Conservation (phyloP, 2,329 filamentous ascomycete species). For the Podosphaera aphanis region DNA sequence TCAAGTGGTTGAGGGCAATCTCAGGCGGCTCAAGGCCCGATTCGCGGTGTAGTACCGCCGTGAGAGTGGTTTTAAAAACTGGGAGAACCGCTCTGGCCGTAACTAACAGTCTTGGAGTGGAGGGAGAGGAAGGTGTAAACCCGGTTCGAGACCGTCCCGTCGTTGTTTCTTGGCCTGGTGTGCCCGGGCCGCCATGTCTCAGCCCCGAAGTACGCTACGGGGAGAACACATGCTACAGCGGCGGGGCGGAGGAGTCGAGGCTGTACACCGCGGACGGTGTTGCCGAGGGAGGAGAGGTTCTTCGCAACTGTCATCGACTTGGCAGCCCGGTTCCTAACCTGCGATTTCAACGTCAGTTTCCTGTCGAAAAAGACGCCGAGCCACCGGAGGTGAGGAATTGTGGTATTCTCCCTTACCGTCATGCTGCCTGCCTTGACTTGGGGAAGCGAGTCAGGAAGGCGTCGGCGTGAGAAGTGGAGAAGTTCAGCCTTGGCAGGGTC, state of each 20-base stretch:
- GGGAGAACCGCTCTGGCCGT: background rate
- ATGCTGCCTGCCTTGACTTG: no score
- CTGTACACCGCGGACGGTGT: background rate
- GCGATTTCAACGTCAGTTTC: background rate
- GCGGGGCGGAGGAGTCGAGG: background rate
- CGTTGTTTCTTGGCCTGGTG: background rate
- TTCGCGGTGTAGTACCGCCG: background rate
- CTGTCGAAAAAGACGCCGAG: background rate
- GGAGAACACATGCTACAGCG: background rate
- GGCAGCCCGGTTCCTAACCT: background rate
- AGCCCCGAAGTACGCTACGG: background rate
- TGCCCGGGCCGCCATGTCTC: background rate
- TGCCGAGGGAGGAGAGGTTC: background rate
- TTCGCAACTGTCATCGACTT: background rate
- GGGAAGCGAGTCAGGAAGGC: no score
- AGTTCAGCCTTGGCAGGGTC: no score
- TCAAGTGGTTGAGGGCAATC: no score
- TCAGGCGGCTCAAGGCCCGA: background rate
- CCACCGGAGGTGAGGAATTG: background rate
- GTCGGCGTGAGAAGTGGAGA: no score
- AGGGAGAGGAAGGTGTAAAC: background rate
- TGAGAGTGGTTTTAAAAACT: background rate
- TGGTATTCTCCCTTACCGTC: no score
- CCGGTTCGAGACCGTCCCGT: background rate
- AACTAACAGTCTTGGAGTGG: background rate